phyloP scores from a whole-genome alignment of 768 basidiomycete species.

The Lactarius sanguifluus region DNA sequence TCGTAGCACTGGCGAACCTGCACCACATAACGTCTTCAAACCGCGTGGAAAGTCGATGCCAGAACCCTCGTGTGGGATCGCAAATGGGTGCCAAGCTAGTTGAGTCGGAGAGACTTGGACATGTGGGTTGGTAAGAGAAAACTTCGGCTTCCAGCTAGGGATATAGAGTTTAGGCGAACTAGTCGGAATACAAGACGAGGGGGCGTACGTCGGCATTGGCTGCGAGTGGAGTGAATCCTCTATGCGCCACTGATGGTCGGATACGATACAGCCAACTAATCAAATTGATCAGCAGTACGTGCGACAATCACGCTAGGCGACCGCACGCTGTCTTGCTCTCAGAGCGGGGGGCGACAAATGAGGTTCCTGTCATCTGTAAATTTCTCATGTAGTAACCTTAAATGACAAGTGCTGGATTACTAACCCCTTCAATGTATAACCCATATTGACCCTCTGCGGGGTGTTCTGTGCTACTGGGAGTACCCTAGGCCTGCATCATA shows the following conservation, averaged over 20 bases:
- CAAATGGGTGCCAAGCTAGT: slow-evolving; percentile 64
- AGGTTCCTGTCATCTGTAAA: slow-evolving; percentile 55
- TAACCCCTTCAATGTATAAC: slow-evolving; percentile 58
- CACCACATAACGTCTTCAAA: slow-evolving; percentile 61
- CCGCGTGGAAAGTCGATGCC: slow-evolving; percentile 58
- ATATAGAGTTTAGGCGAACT: neutral
- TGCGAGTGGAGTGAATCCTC: slow-evolving; percentile 55
- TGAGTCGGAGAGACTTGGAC: slow-evolving; percentile 63
- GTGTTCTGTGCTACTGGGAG: slow-evolving; percentile 60
- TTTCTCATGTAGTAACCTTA: neutral
- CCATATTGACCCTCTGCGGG: slow-evolving; percentile 63
- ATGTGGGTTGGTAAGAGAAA: slow-evolving; percentile 57
- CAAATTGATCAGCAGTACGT: neutral
- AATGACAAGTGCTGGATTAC: slow-evolving; percentile 24
- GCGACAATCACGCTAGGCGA: neutral
- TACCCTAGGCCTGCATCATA: slow-evolving; percentile 46
- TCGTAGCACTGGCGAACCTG: slow-evolving; percentile 59
- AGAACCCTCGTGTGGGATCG: slow-evolving; percentile 44
- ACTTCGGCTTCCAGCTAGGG: slow-evolving; percentile 60
- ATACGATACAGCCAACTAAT: slow-evolving; percentile 65
- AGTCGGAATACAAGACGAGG: neutral
- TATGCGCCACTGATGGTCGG: slow-evolving; percentile 64
- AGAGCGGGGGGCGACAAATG: slow-evolving; percentile 57
- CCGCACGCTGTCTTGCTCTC: slow-evolving; percentile 54
- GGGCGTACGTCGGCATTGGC: slow-evolving; percentile 57